Base-by-base conservation (phyloP, 2,329 filamentous ascomycete genomes). In the Penicillium glabrum region DNA sequence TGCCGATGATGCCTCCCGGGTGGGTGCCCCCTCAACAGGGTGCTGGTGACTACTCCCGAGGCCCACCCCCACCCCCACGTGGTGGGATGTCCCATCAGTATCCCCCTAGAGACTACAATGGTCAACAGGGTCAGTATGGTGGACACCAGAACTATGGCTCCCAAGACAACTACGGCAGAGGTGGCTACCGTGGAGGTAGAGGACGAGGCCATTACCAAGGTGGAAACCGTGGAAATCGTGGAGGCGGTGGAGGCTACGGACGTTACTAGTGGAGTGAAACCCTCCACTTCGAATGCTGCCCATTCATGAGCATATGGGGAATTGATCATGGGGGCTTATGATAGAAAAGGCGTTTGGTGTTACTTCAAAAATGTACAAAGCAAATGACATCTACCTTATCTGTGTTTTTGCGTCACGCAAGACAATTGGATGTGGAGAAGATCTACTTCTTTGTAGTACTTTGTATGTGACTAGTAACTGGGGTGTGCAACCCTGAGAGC, bases 41-140 rank as follows among this genome's bases (percentile, higher is more conserved):
- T 14, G 63, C 65, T 44, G 65, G 61, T 44, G 68, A 68, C 35
- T 74, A 68, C 56, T 72, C 70, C 33, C 61, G 72, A 51, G 72
- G 74, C 13, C 75, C 73, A 33, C 74, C 73, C 41, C 72, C 72
- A n/a, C 73, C 75, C 59, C 73, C 74, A 29, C 72, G 67, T 46
- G 72, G 72, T 55, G 71, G 72, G 37, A 64, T 63, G 60, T 63
- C 63, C 31, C 52, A 61, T 16, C 57, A 60, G 27, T 51, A 53
- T 13, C 43, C 46, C n/a, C 56, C 53, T 39, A 26, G 46, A 23
- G 60, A 63, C 21, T 63, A 69, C 31, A 64, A 69, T 53, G 62
- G 60, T 54, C 62, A 66, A 19, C 57, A 62, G 16, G 55, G 64
- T 45, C 62, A 67, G 39, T 66, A 73, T 47, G 66, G 67, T 43